Percentiles rank a stretch among this genome's conserved stretches.
These are phyloP conservation scores for Wickerhamiella bombiphila DNA, from an alignment of 805 yeast species.

Conservation along the genomic window DNA sequence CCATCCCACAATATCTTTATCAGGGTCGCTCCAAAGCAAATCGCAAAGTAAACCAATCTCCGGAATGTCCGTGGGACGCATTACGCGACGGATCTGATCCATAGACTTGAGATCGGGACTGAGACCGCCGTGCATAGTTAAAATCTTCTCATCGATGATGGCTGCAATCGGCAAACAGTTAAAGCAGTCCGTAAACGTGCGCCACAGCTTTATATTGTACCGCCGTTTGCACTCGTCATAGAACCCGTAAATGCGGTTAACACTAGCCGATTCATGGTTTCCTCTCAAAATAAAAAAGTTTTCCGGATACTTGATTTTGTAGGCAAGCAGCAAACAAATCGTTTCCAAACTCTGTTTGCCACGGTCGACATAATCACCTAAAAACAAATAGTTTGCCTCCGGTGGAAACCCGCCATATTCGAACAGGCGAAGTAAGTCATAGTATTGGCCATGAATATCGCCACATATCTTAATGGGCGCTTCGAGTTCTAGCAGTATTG, in stretches of 20 bases:
- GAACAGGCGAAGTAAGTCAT: slow-evolving; percentile 83
- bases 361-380: slow-evolving; percentile 97
- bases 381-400: slow-evolving; percentile 86
- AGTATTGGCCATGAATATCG: slow-evolving; percentile 97
- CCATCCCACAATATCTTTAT: slow-evolving; percentile 97
- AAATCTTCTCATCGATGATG: slow-evolving; percentile 92
- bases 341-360: slow-evolving; percentile 97
- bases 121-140: slow-evolving; percentile 98
- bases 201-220: slow-evolving; percentile 96
- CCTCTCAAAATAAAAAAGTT: slow-evolving; percentile 94
- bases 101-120: slow-evolving; percentile 93
- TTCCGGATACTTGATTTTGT: slow-evolving; percentile 96
- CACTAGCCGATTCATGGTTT: slow-evolving; percentile 96
- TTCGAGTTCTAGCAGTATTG: slow-evolving; percentile 84
- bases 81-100: slow-evolving; percentile 97
- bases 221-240: slow-evolving; percentile 96
- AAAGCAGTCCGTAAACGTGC: slow-evolving; percentile 95
- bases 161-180: slow-evolving; percentile 98
- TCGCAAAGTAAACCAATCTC: slow-evolving; percentile 95
- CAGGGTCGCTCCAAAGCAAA: slow-evolving; percentile 96
- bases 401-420: slow-evolving; percentile 99
- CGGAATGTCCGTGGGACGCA: slow-evolving; percentile 99
- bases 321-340: slow-evolving; percentile 82
- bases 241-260: slow-evolving; percentile 94
- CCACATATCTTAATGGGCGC: slow-evolving; percentile 94